These are phyloP conservation scores for Starmerella sirachaensis DNA, from an alignment of 805 yeast genomes.

Conservation along the genomic window DNA sequence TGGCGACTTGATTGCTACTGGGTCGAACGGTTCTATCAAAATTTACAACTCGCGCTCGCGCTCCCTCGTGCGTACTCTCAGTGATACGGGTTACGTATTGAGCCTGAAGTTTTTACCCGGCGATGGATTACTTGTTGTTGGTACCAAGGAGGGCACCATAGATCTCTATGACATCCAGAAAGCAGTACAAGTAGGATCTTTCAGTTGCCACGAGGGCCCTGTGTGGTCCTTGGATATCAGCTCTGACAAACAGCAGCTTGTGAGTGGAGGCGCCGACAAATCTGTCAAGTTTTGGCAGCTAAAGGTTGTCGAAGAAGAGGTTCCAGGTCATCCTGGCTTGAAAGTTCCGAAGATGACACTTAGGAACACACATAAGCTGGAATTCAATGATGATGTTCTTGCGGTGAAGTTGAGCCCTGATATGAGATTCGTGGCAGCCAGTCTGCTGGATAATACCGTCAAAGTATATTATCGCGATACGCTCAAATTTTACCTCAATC, in stretches of 20 bases:
- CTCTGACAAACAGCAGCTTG: constrained; percentile 69
- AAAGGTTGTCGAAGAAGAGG: constrained; percentile 47
- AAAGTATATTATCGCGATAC: constrained; percentile 84
- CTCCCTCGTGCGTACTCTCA: constrained; percentile 74
- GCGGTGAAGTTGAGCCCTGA: constrained; percentile 73
- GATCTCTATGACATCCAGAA: constrained; percentile 79
- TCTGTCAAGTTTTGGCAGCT: constrained; percentile 82
- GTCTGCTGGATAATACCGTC: constrained; percentile 86
- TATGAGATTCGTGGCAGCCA: constrained; percentile 61
- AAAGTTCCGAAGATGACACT: constrained; percentile 44
- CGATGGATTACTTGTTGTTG: constrained; percentile 73
- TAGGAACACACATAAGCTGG: constrained; percentile 68
- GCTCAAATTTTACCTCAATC: constrained; percentile 71
- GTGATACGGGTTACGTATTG: constrained; percentile 69
- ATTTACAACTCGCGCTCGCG: constrained; percentile 71
- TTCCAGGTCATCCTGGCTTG: constrained; percentile 49
- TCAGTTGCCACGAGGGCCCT: constrained; percentile 69
- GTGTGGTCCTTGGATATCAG: constrained; percentile 86
- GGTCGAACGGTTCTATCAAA: constrained; percentile 79
- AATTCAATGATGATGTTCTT: constrained; percentile 74
- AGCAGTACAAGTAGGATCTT: constrained; percentile 56
- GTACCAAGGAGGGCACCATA: constrained; percentile 76
- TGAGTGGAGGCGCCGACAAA: constrained; percentile 93
- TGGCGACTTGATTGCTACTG: constrained; percentile 69
- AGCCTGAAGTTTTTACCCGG: constrained; percentile 80